Percentiles rank a stretch among this genome's conserved stretches.
Evolutionary conservation across 805 yeast genomes (phyloP).

Genomic region (Hanseniaspora vineae): DNA sequence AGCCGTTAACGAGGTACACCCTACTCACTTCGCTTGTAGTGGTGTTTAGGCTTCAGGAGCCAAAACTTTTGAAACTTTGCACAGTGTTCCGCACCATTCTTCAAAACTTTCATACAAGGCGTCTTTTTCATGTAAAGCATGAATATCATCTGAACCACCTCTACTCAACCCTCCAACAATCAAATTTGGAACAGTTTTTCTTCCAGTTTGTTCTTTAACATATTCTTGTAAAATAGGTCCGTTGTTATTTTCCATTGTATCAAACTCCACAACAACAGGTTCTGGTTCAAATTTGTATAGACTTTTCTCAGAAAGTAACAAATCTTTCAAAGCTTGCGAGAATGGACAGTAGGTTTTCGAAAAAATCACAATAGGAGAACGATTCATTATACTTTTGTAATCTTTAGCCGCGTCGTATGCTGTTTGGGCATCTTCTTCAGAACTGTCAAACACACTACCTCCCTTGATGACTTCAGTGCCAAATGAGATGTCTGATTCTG

Average conservation of each 20-base stretch:
- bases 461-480: background rate
- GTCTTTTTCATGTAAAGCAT: conserved; percentile 24
- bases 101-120: background rate
- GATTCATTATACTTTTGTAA: conserved; percentile 38
- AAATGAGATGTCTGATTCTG: background rate
- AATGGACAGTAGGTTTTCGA: conserved; percentile 56
- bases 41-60: too few species aligned
- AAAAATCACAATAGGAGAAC: conserved; percentile 53
- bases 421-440: conserved; percentile 9
- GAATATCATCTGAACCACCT: conserved; percentile 86
- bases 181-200: conserved; percentile 85
- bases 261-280: conserved; percentile 69
- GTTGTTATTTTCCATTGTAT: conserved; percentile 50
- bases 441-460: background rate
- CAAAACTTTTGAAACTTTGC: background rate
- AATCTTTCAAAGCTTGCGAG: conserved; percentile 55
- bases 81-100: background rate
- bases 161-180: conserved; percentile 58
- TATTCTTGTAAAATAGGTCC: conserved; percentile 67
- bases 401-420: conserved; percentile 39
- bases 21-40: too few species aligned
- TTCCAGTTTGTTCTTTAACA: conserved; percentile 55
- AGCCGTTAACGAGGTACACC: too few species aligned
- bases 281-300: conserved; percentile 62
- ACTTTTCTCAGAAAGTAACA: conserved; percentile 31